Evolutionary conservation across 441 rosid genomes (phyloP), one percentile per base, ranked within the genome.

Genomic region (Eutrema salsugineum): DNA sequence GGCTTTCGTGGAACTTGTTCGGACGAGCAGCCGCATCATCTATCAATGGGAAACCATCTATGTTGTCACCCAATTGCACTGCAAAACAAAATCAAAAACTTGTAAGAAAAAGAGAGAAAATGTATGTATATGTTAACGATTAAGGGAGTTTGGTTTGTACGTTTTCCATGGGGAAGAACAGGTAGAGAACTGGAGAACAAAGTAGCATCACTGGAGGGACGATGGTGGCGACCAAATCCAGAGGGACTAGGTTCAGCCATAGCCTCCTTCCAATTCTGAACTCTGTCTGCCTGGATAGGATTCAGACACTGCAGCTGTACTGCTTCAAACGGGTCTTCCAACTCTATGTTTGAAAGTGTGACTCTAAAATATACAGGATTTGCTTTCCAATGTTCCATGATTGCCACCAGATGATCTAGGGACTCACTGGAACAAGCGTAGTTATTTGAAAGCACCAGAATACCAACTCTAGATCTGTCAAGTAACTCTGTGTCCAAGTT

Each of bases 171-270:
- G n/a, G 91, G 91, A 71, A 94, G 91, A 83, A 88, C 96, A 36
- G 98, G 98, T 50, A 94, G 74, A 12, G 99, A 94, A 79, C 89
- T 80, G 6, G 99, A 94, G 81, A 94, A 94, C 39, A 92, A 78
- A 58, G 89, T 65, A 62, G 94, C 81, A 78, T 94, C 96, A 75
- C 58, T 83, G 10, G 96, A 78, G 58, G 84, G 82, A 73, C 74
- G 85, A 63, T 69, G 79, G 39, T 76, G 60, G 44, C 83, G 81
- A 57, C 67, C 27, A 46, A 90, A 66, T 59, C 85, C 85, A 71
- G 85, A 76, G 60, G 51, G 77, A 20, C 55, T 17, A 63, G 30
- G 30, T 10, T 49, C 59, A 65, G 70, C 8, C 36, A 65, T 2
- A 49, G 70, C 46, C 58, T n/a, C 47, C 47, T 65, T 65, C 70